Evolutionary conservation across 495 filamentous ascomycete species (phyloP), one percentile per base, ranked within the genome.

Genomic region (Pseudomonodictys pantanalensis): DNA sequence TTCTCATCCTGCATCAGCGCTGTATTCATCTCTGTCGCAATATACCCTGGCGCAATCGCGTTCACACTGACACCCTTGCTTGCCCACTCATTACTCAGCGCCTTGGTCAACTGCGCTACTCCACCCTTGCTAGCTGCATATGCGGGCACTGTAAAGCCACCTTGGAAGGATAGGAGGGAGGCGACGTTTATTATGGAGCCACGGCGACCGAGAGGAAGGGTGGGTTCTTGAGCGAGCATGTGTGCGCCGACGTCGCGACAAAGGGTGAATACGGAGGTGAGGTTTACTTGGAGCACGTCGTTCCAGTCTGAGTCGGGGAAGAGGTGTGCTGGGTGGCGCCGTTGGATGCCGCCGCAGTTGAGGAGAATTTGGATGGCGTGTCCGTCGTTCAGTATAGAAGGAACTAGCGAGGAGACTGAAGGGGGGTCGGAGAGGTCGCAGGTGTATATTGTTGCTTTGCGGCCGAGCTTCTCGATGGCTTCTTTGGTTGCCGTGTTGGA

Each of bases 51-150:
- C 24, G 74, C 73, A 61, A 75, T 72, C 28, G 68, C 71, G 64
- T 76, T 76, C 43, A 76, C 73, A 17, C 18, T 69, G 62, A 96
- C 83, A 0, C 91, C 90, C 65, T 84, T 78, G 1, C 78, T 72
- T 2, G 87, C 82, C 91, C 91, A 96, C 72, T 95, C 89, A 56
- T 96, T 96, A 22, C 86, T 84, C 38, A 96, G 77, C 15, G 87
- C 84, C 71, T 96, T 97, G 29, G 92, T 96, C 52, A 96, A 71
- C 72, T 95, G 90, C 17, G 84, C 83, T 1, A 97, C 83, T 3
- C 88, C 92, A 24, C 91, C 91, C 73, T 96, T 96, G 65, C 83
- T 85, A 0, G 92, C 91, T 10, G 92, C 86, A 73, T 96, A 96
- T 1, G 91, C 92, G 0, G 92, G 90, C 0, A 96, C 90, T 0